phyloP scores from a whole-genome alignment of 2,329 filamentous ascomycete species.

The Huntiella bhutanensis region DNA sequence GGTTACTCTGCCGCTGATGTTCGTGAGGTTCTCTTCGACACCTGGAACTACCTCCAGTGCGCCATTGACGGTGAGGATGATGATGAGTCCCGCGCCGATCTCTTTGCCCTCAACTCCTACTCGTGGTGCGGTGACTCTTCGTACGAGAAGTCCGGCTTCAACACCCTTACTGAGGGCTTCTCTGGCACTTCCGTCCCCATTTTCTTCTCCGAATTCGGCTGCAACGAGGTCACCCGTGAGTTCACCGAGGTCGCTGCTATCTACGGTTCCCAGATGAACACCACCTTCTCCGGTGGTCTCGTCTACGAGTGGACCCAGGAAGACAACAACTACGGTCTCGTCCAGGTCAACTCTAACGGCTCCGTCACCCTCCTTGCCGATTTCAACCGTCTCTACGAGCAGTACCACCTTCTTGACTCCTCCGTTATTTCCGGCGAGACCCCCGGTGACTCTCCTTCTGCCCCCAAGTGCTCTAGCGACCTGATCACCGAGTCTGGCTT shows the following conservation, averaged over 20 bases:
- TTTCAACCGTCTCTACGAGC: constrained; percentile 53
- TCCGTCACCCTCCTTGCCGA: constrained; percentile 41
- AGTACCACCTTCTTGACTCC: constrained; percentile 61
- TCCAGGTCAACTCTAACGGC: constrained; percentile 38
- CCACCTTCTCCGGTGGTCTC: constrained; percentile 53
- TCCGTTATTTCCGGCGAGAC: constrained; percentile 42
- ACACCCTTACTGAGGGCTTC: constrained; percentile 46
- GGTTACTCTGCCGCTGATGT: constrained; percentile 72
- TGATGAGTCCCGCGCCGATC: constrained; percentile 46
- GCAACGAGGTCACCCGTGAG: constrained; percentile 50
- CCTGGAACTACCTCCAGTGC: constrained; percentile 60
- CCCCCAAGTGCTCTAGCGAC: constrained; percentile 44
- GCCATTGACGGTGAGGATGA: constrained; percentile 30
- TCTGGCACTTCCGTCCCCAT: constrained; percentile 47
- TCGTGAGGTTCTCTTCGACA: constrained; percentile 51
- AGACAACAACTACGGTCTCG: constrained; percentile 44
- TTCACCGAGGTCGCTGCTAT: constrained; percentile 61
- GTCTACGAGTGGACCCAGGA: constrained; percentile 71
- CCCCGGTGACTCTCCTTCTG: constrained; percentile 26
- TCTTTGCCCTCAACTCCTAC: constrained; percentile 59
- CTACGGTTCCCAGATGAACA: constrained; percentile 51
- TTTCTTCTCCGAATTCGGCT: constrained; percentile 70
- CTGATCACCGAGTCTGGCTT: constrained; percentile 54
- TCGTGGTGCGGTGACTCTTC: constrained; percentile 52
- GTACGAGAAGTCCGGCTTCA: constrained; percentile 43